Conservation (phyloP, 805 yeast species). For the Metschnikowia peoriensis region DNA sequence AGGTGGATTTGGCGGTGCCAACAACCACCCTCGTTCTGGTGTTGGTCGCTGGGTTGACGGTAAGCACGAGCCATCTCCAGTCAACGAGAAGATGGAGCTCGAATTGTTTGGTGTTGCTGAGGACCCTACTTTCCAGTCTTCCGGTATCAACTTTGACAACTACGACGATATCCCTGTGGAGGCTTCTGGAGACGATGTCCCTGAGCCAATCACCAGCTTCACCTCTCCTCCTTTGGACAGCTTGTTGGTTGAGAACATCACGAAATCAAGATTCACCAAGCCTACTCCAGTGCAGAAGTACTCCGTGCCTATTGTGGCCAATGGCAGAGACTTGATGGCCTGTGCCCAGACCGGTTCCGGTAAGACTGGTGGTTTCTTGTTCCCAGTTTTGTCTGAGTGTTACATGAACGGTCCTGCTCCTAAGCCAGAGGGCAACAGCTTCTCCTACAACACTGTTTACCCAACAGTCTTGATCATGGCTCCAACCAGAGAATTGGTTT, state of each 20-base stretch:
- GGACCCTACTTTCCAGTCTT: constrained; percentile 75
- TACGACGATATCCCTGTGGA: constrained; percentile 99
- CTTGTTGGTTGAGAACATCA: constrained; percentile 82
- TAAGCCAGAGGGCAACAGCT: constrained; percentile 46
- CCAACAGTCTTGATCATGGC: constrained; percentile 97
- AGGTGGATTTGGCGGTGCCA: constrained; percentile 29
- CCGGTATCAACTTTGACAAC: constrained; percentile 98
- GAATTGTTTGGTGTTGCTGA: constrained; percentile 82
- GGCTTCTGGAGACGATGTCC: constrained; percentile 92
- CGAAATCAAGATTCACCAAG: constrained; percentile 83
- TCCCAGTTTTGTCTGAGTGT: constrained; percentile 94
- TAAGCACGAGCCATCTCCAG: constrained; percentile 78
- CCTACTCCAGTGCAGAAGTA: constrained; percentile 97
- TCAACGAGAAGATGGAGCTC: constrained; percentile 65
- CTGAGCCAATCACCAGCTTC: constrained; percentile 87
- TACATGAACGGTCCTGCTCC: constrained; percentile 84
- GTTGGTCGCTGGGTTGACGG: constrained; percentile 88
- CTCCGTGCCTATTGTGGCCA: constrained; percentile 88
- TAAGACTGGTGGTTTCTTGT: constrained; percentile 98
- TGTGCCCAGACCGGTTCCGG: constrained; percentile 99
- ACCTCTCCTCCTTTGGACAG: constrained; percentile 90
- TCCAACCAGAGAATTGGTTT: constrained; percentile 98
- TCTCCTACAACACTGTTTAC: constrained; percentile 73
- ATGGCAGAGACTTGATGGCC: constrained; percentile 91
- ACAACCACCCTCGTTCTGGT: constrained; percentile 44